These are phyloP conservation scores for Mycena latifolia DNA, from an alignment of 768 basidiomycete species.

Conservation along the genomic window DNA sequence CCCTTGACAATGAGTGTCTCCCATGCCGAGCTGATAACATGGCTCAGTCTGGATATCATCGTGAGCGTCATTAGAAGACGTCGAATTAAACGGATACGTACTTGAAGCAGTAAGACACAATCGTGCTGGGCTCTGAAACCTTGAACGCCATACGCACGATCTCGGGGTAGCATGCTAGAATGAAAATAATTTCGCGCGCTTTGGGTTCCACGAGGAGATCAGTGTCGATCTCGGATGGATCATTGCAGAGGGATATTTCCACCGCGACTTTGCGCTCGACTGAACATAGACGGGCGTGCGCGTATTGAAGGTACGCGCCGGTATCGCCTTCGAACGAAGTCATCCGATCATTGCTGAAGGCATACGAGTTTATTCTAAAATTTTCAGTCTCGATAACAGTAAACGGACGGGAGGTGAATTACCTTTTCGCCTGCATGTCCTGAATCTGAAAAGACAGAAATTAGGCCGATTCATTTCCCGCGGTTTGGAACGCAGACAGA, in stretches of 20 bases:
- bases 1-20: constrained; percentile 4
- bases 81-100: background rate
- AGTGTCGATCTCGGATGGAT: background rate
- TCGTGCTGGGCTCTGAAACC: constrained; percentile 1
- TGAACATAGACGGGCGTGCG: constrained; percentile 5
- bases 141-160: constrained; percentile 5
- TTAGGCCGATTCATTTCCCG: no score
- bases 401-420: background rate
- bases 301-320: constrained; percentile 14
- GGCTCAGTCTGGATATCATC: constrained; percentile 5
- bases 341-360: background rate
- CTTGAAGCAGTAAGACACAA: constrained; percentile 12
- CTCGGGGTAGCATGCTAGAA: constrained; percentile 4
- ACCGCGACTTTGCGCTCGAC: background rate
- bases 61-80: no score
- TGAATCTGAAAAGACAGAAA: background rate
- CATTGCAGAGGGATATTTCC: background rate
- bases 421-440: constrained; percentile 18
- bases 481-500: no score
- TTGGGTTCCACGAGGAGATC: background rate
- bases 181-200: constrained; percentile 3
- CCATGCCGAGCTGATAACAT: constrained; percentile 7
- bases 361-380: constrained; percentile 8
- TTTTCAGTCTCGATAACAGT: background rate
- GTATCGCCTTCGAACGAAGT: constrained; percentile 18